Evolutionary conservation across 257 asterid genomes (phyloP).

Genomic region (Solanum neorickii): DNA sequence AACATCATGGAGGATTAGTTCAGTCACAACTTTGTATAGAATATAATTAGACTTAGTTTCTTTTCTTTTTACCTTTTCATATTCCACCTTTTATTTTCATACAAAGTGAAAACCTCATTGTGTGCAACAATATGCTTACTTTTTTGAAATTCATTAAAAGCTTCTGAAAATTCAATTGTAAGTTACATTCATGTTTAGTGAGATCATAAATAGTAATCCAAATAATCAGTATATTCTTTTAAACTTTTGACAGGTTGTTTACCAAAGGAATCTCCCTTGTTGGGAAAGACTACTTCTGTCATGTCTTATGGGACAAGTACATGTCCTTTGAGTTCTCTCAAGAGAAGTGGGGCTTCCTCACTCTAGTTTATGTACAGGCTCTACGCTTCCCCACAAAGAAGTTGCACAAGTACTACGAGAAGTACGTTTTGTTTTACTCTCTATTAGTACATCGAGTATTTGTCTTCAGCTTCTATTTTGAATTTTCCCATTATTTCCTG

Average conservation of each 20-base stretch:
- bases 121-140: neutral
- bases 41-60: neutral
- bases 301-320: slow-evolving; percentile 79
- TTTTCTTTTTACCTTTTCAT: neutral
- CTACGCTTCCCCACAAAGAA: slow-evolving; percentile 69
- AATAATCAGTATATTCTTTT: neutral
- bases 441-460: neutral
- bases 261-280: slow-evolving; percentile 64
- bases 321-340: slow-evolving; percentile 58
- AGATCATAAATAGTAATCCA: neutral
- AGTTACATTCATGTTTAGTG: neutral
- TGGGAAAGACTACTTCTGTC: slow-evolving; percentile 72
- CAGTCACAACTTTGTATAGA: neutral
- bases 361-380: slow-evolving; percentile 62
- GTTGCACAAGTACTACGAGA: slow-evolving; percentile 59
- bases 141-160: neutral
- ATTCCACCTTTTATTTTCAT: neutral
- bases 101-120: neutral
- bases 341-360: slow-evolving; percentile 70
- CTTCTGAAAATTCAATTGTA: neutral
- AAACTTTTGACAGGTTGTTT: slow-evolving; percentile 45
- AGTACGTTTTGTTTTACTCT: slow-evolving; percentile 36
- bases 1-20: neutral
- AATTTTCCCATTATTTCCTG: neutral
- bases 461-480: neutral